phyloP scores from a whole-genome alignment of 108 stramenopile genomes.

The Phaeodactylum tricornutum region DNA sequence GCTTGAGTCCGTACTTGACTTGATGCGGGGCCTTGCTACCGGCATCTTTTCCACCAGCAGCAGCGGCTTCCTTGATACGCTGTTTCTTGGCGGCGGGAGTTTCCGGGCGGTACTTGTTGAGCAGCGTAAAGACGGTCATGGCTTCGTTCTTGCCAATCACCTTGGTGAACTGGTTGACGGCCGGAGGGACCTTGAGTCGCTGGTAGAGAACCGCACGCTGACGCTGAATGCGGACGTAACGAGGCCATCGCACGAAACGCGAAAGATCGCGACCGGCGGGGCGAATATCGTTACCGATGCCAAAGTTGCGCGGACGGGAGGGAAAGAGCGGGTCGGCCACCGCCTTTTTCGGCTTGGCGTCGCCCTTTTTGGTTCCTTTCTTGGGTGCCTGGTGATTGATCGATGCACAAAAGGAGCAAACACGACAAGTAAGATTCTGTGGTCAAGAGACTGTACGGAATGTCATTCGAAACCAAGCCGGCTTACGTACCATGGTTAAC shows the following conservation, averaged over 20 bases:
- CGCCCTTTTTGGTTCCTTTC: conserved; percentile 40
- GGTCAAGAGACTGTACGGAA: neutral
- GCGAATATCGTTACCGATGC: conserved; percentile 93
- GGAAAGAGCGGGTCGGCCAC: conserved; percentile 93
- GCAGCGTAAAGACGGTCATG: conserved; percentile 91
- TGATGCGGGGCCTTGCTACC: conserved; percentile 52
- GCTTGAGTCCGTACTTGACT: conserved; percentile 98
- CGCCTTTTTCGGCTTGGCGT: conserved; percentile 43
- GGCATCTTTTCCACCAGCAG: conserved; percentile 63
- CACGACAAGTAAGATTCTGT: neutral
- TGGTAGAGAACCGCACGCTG: conserved; percentile 97
- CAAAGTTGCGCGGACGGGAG: conserved; percentile 69
- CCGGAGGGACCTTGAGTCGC: conserved; percentile 97
- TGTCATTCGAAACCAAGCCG: too few relatives aligned
- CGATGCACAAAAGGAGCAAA: neutral
- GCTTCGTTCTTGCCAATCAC: conserved; percentile 96
- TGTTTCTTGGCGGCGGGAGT: conserved; percentile 94
- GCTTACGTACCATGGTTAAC: too few relatives aligned
- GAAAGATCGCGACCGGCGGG: conserved; percentile 89
- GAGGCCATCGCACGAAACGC: conserved; percentile 97
- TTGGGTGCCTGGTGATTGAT: neutral
- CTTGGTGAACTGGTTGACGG: conserved; percentile 98
- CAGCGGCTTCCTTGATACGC: conserved; percentile 90
- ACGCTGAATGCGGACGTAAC: conserved; percentile 97
- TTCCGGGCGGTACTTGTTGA: conserved; percentile 98